Base-by-base conservation (phyloP, 2,329 filamentous ascomycete species). In the Rasamsonia emersonii region DNA sequence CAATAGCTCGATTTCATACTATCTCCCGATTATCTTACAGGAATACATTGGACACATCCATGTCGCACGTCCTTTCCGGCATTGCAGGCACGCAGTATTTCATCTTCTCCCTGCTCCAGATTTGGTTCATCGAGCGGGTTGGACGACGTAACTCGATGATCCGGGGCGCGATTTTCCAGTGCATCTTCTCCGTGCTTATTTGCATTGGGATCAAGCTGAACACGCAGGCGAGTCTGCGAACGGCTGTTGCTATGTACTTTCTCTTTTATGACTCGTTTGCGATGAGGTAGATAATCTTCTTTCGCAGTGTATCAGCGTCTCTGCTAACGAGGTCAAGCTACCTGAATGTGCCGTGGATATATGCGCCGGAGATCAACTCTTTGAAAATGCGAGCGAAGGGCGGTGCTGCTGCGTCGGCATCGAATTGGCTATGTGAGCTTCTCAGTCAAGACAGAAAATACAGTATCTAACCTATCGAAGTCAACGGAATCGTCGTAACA, bases 361-460 rank as follows among this genome's bases (percentile, higher is more conserved):
- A 67, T 36, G 64, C 66, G 0, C 61, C 65, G 1, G 67, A 71
- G 35, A 68, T 70, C 46, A 70, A 70, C 41, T 59, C 58, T 0
- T 47, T 70, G 14, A 49, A 55, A 0, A 68, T 69, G 62, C 49
- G 67, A 9, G 64, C 62, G 0, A 68, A 69, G 38, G 66, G 64
- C 4, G 63, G 64, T 2, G 64, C 65, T 0, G 33, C 68, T 1
- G 65, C 59, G 0, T 67, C 65, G 3, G 65, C 63, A 0, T 70
- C 66, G 0, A 69, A 71, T 29, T 71, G 67, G 66, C 35, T 27
- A n/a, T 19, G 17, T 27, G 15, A 18, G 16, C 21, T 9, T 6
- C 17, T 13, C 11, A 4, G 10, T n/a, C 15, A 23, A 7, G 11
- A 24, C 14, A n/a, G n/a, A n/a, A n/a, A n/a, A n/a, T n/a, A n/a